phyloP scores from a whole-genome alignment of 805 yeast species.

The Ogataea minuta region DNA sequence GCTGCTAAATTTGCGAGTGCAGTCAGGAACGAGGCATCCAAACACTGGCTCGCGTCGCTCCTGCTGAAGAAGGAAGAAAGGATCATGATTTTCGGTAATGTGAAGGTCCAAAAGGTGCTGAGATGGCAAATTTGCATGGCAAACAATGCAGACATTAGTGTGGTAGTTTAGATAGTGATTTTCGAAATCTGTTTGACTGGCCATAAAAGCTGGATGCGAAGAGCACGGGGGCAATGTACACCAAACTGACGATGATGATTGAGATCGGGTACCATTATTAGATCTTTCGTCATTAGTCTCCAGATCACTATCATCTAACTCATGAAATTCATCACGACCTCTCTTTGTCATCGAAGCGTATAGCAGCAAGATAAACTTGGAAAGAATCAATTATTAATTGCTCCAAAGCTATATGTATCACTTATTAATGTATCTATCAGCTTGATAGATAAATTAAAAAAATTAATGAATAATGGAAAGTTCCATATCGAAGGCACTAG shows the following conservation, averaged over 20 bases:
- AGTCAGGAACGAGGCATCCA: conserved; percentile 42
- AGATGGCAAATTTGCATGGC: conserved; percentile 44
- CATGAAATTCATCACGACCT: neutral
- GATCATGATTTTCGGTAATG: conserved; percentile 52
- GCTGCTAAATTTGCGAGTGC: conserved; percentile 39
- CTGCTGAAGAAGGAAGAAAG: conserved; percentile 37
- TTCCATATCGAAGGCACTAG: neutral
- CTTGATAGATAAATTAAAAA: no score
- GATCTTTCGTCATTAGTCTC: neutral
- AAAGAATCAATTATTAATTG: no score
- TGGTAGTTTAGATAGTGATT: conserved; percentile 28
- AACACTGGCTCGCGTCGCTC: conserved; percentile 41
- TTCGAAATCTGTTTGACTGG: conserved; percentile 14
- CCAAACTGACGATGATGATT: neutral
- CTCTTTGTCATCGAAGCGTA: neutral
- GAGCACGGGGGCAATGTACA: conserved; percentile 4
- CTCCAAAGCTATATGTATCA: no score
- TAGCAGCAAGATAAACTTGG: no score
- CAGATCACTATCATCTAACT: neutral
- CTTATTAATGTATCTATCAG: no score
- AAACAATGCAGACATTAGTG: conserved; percentile 36
- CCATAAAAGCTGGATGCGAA: neutral
- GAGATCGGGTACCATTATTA: no score
- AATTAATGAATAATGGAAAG: neutral
- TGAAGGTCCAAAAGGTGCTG: conserved; percentile 44